Percentiles rank a stretch among this genome's conserved stretches.
phyloP scores from a whole-genome alignment of 108 stramenopile genomes.

The Cyclotella baltica region DNA sequence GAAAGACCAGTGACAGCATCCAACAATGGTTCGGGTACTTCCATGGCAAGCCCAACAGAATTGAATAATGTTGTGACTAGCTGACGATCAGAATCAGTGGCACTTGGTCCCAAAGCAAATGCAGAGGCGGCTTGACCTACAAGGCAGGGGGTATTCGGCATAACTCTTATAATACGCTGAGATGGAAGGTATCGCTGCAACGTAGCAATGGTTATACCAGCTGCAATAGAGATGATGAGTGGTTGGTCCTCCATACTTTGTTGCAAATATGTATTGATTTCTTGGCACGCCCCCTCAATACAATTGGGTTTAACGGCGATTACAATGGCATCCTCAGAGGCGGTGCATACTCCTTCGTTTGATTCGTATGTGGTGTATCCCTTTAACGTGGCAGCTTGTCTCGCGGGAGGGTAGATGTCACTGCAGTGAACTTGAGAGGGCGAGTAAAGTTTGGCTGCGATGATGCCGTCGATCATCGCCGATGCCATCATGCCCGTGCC shows the following conservation, averaged over 20 bases:
- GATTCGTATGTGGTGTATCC: constrained; percentile 64
- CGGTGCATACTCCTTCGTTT: constrained; percentile 67
- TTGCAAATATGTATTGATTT: constrained; percentile 41
- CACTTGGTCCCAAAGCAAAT: constrained; percentile 73
- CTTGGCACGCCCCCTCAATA: constrained; percentile 61
- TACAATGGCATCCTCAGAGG: constrained; percentile 71
- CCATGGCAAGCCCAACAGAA: constrained; percentile 79
- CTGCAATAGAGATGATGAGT: constrained; percentile 90
- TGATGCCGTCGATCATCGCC: constrained; percentile 77
- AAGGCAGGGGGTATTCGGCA: constrained; percentile 96
- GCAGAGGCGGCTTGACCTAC: constrained; percentile 90
- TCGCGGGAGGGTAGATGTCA: constrained; percentile 67
- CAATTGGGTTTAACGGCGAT: constrained; percentile 84
- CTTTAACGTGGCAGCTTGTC: constrained; percentile 62
- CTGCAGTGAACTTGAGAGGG: constrained; percentile 68
- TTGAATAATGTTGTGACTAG: constrained; percentile 81
- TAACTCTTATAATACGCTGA: constrained; percentile 87
- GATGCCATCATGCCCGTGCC: constrained; percentile 91
- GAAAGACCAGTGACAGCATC: constrained; percentile 95
- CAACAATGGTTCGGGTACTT: constrained; percentile 81
- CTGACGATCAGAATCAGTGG: constrained; percentile 72
- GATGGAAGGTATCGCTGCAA: constrained; percentile 71
- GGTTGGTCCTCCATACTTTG: constrained; percentile 37
- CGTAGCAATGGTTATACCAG: constrained; percentile 77
- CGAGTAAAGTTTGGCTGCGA: constrained; percentile 57